A percentile compares a stretch with the other conserved stretches of the same genome.
Evolutionary conservation across 495 filamentous ascomycete genomes (phyloP).

Genomic region (Rusavskia elegans): DNA sequence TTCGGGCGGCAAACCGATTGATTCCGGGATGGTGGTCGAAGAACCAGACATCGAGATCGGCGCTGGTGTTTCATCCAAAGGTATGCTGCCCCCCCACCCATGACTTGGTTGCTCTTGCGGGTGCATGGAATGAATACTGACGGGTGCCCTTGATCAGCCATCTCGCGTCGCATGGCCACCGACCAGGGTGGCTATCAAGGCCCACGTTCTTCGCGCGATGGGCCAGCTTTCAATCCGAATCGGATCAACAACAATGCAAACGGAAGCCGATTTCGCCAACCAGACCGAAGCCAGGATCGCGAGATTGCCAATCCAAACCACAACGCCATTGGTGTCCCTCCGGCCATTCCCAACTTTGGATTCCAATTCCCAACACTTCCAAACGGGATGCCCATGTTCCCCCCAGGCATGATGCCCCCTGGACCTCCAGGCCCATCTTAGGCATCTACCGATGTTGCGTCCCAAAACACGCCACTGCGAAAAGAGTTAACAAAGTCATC

Average conservation of each 20-base stretch:
- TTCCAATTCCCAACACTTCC: conserved; percentile 47
- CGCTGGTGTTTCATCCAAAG: conserved; percentile 88
- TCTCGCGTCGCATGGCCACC: conserved; percentile 67
- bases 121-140: not conserved
- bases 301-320: conserved; percentile 20
- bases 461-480: too few species aligned
- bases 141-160: conserved; percentile 30
- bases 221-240: conserved; percentile 12
- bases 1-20: conserved; percentile 68
- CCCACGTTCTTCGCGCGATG: conserved; percentile 49
- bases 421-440: not conserved
- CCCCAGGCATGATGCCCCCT: conserved; percentile 43
- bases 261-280: conserved; percentile 24
- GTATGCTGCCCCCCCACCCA: conserved; percentile 20
- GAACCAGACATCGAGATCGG: conserved; percentile 98
- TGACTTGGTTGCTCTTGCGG: not conserved
- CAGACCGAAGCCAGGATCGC: conserved; percentile 22
- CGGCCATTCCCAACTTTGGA: conserved; percentile 48
- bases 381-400: conserved; percentile 55
- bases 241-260: conserved; percentile 21
- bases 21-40: conserved; percentile 75
- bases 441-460: not conserved
- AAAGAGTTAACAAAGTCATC: too few species aligned
- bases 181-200: conserved; percentile 61
- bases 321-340: conserved; percentile 32